A percentile compares a stretch with the other conserved stretches of the same genome.
These are phyloP conservation scores for Brassica carinata DNA, from an alignment of 345 rosid genomes.

Conservation along the genomic window DNA sequence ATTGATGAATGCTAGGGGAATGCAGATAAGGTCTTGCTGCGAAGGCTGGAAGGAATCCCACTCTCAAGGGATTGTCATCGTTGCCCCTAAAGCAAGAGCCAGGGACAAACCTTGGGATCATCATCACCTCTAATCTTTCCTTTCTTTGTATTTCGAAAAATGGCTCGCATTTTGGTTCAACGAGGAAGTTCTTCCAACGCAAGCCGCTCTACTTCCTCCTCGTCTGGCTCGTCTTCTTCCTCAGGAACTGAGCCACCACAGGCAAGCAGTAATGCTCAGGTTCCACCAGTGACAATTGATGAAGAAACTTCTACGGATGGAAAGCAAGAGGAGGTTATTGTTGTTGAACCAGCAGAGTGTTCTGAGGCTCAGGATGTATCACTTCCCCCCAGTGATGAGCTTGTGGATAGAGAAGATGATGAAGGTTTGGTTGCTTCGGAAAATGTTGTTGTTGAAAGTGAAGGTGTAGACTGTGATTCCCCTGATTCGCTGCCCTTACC, in stretches of 20 bases:
- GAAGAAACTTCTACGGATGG: constrained; percentile 64
- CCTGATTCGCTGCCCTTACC: constrained; percentile 79
- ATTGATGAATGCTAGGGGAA: constrained; percentile 99
- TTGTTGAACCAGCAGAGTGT: constrained; percentile 55
- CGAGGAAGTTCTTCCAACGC: constrained; percentile 88
- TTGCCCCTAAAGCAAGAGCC: constrained; percentile 84
- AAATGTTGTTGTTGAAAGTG: constrained; percentile 49
- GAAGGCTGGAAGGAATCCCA: constrained; percentile 86
- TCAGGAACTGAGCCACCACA: constrained; percentile 63
- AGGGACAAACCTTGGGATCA: constrained; percentile 66
- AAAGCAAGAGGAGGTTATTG: constrained; percentile 53
- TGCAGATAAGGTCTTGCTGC: constrained; percentile 80
- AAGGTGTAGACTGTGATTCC: constrained; percentile 50
- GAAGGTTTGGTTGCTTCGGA: constrained; percentile 49
- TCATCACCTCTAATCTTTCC: constrained; percentile 36
- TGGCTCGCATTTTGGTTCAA: constrained; percentile 96
- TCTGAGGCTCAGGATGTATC: constrained; percentile 55
- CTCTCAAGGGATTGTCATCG: constrained; percentile 76
- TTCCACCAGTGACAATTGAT: constrained; percentile 50
- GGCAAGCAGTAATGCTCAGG: constrained; percentile 43
- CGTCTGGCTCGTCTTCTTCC: constrained; percentile 49
- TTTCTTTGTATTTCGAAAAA: constrained; percentile 29
- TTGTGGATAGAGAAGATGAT: constrained; percentile 45
- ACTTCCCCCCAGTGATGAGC: constrained; percentile 47
- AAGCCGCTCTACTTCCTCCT: constrained; percentile 39